Conservation (phyloP, 495 filamentous ascomycete genomes). For the Letharia lupina region DNA sequence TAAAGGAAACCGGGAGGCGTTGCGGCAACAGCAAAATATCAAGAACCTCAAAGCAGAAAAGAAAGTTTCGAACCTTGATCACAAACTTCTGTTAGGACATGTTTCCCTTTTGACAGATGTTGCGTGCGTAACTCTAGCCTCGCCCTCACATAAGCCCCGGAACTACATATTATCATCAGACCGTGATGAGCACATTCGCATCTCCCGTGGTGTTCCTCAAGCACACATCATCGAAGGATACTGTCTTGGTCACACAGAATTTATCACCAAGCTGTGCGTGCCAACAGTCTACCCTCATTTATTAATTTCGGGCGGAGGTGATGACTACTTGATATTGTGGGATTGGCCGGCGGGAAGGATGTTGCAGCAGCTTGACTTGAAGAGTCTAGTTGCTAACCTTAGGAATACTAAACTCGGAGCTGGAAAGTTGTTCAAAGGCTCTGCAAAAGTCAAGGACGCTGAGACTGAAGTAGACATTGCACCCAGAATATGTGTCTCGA, state of each 20-base stretch:
- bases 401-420: background rate
- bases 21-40: constrained; percentile 61
- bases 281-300: constrained; percentile 44
- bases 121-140: constrained; percentile 34
- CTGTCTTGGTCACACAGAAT: constrained; percentile 78
- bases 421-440: background rate
- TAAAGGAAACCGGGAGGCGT: constrained; percentile 61
- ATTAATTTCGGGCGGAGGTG: constrained; percentile 81
- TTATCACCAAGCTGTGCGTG: constrained; percentile 67
- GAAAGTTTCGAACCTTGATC: constrained; percentile 50
- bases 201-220: constrained; percentile 77
- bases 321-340: constrained; percentile 71
- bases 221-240: constrained; percentile 80
- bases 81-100: constrained; percentile 75
- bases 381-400: constrained; percentile 23
- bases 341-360: constrained; percentile 57
- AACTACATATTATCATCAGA: constrained; percentile 81
- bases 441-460: background rate
- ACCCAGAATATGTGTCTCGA: constrained; percentile 42
- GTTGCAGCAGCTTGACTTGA: constrained; percentile 46
- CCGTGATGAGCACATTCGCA: constrained; percentile 92
- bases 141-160: constrained; percentile 28
- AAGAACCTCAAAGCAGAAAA: constrained; percentile 33
- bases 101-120: constrained; percentile 87
- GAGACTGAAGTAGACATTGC: constrained; percentile 20